phyloP scores from a whole-genome alignment of 179 eudicot species.

The Silene noctiflora region DNA sequence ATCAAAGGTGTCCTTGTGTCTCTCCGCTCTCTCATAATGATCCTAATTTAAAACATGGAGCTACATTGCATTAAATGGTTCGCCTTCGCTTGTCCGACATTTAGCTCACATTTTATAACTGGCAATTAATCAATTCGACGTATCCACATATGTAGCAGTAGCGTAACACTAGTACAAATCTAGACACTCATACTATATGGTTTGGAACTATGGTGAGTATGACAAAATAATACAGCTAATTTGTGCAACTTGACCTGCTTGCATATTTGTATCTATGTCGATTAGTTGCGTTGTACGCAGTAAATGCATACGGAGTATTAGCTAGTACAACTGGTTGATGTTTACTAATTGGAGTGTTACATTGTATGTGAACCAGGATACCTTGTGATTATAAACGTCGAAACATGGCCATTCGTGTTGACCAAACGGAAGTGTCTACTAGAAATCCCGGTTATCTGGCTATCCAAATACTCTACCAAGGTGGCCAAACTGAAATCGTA shows the following conservation, averaged over 20 bases:
- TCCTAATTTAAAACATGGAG: background rate
- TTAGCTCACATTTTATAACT: conserved; percentile 5
- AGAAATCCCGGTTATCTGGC: conserved; percentile 54
- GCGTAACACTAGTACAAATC: background rate
- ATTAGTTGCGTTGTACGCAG: background rate
- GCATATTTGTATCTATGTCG: background rate
- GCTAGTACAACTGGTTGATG: background rate
- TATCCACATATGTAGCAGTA: background rate
- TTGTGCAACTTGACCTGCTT: background rate
- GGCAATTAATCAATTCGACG: background rate
- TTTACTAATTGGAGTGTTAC: background rate
- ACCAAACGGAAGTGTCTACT: conserved; percentile 40
- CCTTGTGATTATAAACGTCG: conserved; percentile 58
- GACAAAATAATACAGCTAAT: conserved; percentile 9
- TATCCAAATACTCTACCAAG: conserved; percentile 55
- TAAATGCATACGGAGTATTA: background rate
- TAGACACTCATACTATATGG: background rate
- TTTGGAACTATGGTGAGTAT: background rate
- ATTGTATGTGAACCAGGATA: conserved; percentile 33
- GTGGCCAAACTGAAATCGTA: conserved; percentile 76
- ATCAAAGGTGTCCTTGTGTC: background rate
- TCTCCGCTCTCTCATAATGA: background rate
- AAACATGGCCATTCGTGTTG: conserved; percentile 59
- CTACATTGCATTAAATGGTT: conserved; percentile 19
- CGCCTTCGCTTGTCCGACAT: conserved; percentile 6